Evolutionary conservation across 257 asterid species (phyloP).

Genomic region (Nicotiana otophora): DNA sequence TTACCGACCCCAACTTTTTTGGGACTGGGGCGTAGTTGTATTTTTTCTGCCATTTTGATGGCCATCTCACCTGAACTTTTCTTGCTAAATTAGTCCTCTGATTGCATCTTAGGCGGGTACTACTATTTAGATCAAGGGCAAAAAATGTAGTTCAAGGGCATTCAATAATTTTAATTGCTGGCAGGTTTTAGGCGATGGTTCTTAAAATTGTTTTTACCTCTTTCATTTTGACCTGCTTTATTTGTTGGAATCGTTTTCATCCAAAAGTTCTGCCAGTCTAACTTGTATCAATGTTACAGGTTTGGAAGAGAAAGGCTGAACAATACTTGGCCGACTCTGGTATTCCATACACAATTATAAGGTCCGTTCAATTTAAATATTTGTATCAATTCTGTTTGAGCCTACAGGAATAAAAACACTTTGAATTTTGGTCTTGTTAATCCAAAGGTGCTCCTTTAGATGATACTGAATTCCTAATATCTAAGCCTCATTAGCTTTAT

Average conservation of each 20-base stretch:
- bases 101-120: neutral
- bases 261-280: neutral
- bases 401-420: neutral
- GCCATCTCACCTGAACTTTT: neutral
- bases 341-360: conserved; percentile 82
- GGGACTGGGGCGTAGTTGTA: neutral
- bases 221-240: neutral
- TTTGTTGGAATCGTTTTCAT: neutral
- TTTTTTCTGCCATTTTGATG: neutral
- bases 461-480: too few relatives aligned
- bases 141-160: neutral
- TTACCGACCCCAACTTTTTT: neutral
- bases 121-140: neutral
- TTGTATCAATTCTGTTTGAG: neutral
- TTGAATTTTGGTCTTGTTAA: neutral
- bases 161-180: fast-evolving
- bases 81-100: neutral
- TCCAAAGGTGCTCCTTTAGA: neutral
- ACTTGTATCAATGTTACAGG: conserved; percentile 26
- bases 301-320: conserved; percentile 95
- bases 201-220: neutral
- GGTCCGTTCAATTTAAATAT: conserved; percentile 30
- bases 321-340: conserved; percentile 89
- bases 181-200: neutral
- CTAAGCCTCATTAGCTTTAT: too few relatives aligned